Percentiles rank a stretch among this genome's conserved stretches.
These are phyloP conservation scores for Hippophae tibetana DNA, from an alignment of 306 rosid species.

Conservation along the genomic window DNA sequence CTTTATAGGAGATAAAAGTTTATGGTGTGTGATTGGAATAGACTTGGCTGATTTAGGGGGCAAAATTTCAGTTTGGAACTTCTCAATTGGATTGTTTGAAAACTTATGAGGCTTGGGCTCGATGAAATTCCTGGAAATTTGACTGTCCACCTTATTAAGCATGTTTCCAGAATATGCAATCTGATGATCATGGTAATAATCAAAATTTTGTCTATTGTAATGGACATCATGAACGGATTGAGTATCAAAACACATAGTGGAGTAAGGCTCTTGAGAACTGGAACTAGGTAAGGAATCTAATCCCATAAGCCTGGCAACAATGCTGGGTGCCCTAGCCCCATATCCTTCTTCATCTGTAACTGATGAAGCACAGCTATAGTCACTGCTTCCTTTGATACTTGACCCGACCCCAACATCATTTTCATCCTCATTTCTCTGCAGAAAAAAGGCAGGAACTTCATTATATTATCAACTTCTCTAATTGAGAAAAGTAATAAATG, in stretches of 20 bases:
- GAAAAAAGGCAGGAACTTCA: conserved; percentile 1
- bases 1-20: conserved; percentile 87
- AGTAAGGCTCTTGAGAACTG: conserved; percentile 45
- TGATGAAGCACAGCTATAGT: conserved; percentile 78
- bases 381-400: conserved; percentile 53
- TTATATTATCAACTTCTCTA: conserved; percentile 3
- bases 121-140: conserved; percentile 31
- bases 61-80: conserved; percentile 85
- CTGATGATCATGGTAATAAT: conserved; percentile 40
- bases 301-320: conserved; percentile 96
- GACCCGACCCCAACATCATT: conserved; percentile 26
- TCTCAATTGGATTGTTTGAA: conserved; percentile 61
- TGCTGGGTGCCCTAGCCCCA: conserved; percentile 61
- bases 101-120: conserved; percentile 51
- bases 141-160: conserved; percentile 33
- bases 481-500: conserved; percentile 12
- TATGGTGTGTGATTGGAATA: conserved; percentile 85
- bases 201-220: conserved; percentile 37
- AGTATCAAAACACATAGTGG: conserved; percentile 58
- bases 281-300: conserved; percentile 74
- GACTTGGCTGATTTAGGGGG: conserved; percentile 91
- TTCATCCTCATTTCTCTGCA: conserved; percentile 61
- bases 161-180: conserved; percentile 47
- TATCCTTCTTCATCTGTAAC: conserved; percentile 75
- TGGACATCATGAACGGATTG: conserved; percentile 54